Base-by-base conservation (phyloP, 2,329 filamentous ascomycete species). In the Calonectria multiphialidica region DNA sequence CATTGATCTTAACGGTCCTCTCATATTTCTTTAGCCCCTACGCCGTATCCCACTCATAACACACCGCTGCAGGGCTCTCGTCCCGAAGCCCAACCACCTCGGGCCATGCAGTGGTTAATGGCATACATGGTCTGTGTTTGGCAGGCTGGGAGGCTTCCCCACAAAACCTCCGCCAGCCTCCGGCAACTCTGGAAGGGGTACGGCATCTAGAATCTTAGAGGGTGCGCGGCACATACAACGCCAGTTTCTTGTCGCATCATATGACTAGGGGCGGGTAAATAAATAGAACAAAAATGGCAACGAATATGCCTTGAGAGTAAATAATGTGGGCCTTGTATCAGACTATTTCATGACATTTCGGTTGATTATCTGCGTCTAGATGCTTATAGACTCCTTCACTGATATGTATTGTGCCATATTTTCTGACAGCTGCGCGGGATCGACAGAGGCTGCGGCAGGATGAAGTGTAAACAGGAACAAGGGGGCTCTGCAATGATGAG, bases 91-190 rank as follows among this genome's bases (percentile, higher is more conserved):
- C 53, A 59, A 59, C 53, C 53, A 59, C 53, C 53, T 59, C 35
- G 53, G 35, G 16, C 3, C 33, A 50, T 53, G 62, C 45, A 40
- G 13, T 57, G 21, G 25, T 57, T 40, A 55, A 42, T 44, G 49
- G 45, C 47, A 55, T 66, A 37, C 63, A 53, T 55, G 33, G 28
- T 16, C 47, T 55, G 37, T 55, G 53, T 50, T 57, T 49, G 50
- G 28, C 49, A 59, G 37, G 30, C 23, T 25, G 40, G 42, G 42
- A 61, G 40, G 16, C 63, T 76, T 72, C 76, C 23, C 76, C 76
- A 78, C 73, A 72, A 75, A 74, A 49, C 55, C 35, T 49, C 64
- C 45, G 62, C 55, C 69, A 62, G 30, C 35, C 70, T 57, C 64
- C 69, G 69, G 69, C 53, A 59, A 5, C 12, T n/a, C 33, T 40